Percentiles rank a stretch among this genome's conserved stretches.
phyloP scores from a whole-genome alignment of 2,329 filamentous ascomycete genomes.

The Polychaeton citri region DNA sequence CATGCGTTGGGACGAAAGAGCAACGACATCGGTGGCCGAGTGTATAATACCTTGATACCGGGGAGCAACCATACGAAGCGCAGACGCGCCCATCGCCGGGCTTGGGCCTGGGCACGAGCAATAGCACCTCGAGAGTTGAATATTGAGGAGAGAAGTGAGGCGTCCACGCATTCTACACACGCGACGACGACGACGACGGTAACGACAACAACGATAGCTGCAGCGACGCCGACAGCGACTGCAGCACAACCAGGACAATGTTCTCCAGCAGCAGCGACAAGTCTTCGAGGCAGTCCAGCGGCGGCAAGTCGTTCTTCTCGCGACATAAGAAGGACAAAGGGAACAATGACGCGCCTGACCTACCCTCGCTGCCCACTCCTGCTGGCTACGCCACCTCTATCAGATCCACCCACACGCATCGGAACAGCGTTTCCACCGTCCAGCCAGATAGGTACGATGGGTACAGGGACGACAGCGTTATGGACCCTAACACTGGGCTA shows the following conservation, averaged over 20 bases:
- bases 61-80: too few relatives aligned
- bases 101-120: not conserved
- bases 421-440: conserved; percentile 40
- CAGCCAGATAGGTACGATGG: conserved; percentile 14
- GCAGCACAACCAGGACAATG: conserved; percentile 14
- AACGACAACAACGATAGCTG: not conserved
- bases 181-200: not conserved
- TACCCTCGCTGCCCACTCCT: conserved; percentile 37
- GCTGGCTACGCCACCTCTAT: conserved; percentile 55
- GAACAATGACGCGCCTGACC: conserved; percentile 48
- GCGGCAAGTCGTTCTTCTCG: conserved; percentile 75
- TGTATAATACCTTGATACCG: too few relatives aligned
- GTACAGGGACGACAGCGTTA: conserved; percentile 23
- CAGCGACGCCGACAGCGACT: too few relatives aligned
- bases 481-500: conserved; percentile 34
- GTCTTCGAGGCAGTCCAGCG: conserved; percentile 72
- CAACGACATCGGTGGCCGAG: too few relatives aligned
- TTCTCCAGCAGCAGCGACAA: conserved; percentile 45
- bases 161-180: too few relatives aligned
- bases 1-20: too few relatives aligned
- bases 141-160: too few relatives aligned
- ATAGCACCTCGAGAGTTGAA: too few relatives aligned
- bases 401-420: conserved; percentile 53
- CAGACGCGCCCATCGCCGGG: not conserved
- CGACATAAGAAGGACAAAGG: conserved; percentile 64